Conservation (phyloP, 2,329 filamentous ascomycete species). For the Seiridium cupressi region DNA sequence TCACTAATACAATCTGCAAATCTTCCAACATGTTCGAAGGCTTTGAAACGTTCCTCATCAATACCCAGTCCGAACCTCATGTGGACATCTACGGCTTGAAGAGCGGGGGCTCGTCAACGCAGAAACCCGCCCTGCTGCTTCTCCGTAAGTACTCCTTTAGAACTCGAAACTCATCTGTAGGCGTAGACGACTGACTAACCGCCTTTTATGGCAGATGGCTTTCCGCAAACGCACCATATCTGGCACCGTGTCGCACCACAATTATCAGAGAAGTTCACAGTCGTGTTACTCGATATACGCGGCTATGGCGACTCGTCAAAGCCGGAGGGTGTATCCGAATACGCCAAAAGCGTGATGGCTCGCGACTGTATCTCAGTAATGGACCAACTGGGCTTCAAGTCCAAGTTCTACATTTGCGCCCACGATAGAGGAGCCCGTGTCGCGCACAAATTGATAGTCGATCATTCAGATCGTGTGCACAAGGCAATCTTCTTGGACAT, state of each 20-base stretch:
- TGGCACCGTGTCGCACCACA: slow-evolving; percentile 46
- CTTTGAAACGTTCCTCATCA: slow-evolving; percentile 36
- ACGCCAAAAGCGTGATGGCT: slow-evolving; percentile 50
- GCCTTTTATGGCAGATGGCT: slow-evolving; percentile 36
- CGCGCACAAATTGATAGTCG: slow-evolving; percentile 52
- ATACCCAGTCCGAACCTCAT: slow-evolving; percentile 30
- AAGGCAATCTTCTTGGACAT: slow-evolving; percentile 50
- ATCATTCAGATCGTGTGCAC: slow-evolving; percentile 37
- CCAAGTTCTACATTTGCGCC: slow-evolving; percentile 45
- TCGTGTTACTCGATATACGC: slow-evolving; percentile 47
- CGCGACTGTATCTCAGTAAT: slow-evolving; percentile 44
- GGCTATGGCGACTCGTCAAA: slow-evolving; percentile 52
- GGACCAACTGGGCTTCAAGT: slow-evolving; percentile 34
- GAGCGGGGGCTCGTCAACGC: slow-evolving; percentile 24
- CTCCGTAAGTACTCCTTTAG: slow-evolving; percentile 18
- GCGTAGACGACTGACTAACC: too few species aligned
- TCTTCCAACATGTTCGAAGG: slow-evolving; percentile 32
- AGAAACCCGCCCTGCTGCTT: slow-evolving; percentile 40
- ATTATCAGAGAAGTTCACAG: slow-evolving; percentile 36
- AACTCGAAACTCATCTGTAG: too few species aligned
- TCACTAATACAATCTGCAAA: not conserved
- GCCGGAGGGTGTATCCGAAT: slow-evolving; percentile 30
- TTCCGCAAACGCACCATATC: slow-evolving; percentile 50
- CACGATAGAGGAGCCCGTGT: slow-evolving; percentile 58
- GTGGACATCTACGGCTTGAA: slow-evolving; percentile 43